These are phyloP conservation scores for Opeltia flavorubescens DNA, from an alignment of 495 filamentous ascomycete species.

Conservation along the genomic window DNA sequence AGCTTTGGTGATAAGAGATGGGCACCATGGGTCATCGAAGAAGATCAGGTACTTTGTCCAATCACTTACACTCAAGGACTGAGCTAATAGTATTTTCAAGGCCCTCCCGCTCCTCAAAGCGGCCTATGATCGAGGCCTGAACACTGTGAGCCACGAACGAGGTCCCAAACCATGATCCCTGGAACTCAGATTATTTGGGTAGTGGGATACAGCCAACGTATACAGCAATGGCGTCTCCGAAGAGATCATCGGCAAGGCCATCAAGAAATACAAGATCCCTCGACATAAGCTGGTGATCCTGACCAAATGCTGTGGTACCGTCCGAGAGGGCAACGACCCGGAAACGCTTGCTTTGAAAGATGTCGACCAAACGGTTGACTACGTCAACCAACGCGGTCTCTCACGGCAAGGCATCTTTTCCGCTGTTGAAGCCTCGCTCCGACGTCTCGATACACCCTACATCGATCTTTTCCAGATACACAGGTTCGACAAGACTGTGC, in stretches of 20 bases:
- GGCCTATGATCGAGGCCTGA: constrained; percentile 32
- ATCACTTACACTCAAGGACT: constrained; percentile 1
- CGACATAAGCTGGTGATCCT: constrained; percentile 30
- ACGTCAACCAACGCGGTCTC: constrained; percentile 32
- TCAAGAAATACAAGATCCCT: constrained; percentile 30
- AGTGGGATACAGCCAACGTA: constrained; percentile 26
- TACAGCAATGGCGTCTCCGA: constrained; percentile 31
- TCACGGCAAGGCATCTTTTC: constrained; percentile 55
- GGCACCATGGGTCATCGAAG: constrained; percentile 29
- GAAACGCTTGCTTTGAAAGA: constrained; percentile 17
- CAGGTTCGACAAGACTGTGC: constrained; percentile 37
- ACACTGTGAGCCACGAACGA: constrained; percentile 10
- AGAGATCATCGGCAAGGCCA: constrained; percentile 30
- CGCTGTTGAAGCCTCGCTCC: constrained; percentile 50
- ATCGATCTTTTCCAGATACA: constrained; percentile 67
- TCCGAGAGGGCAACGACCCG: constrained; percentile 21
- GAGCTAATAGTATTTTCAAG: neutral
- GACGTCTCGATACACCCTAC: constrained; percentile 47
- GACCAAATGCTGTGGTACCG: constrained; percentile 29
- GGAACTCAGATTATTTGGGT: too few species aligned
- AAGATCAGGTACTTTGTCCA: constrained; percentile 21
- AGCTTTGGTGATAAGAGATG: constrained; percentile 27
- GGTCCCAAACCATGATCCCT: too few species aligned
- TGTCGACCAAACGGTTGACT: constrained; percentile 26
- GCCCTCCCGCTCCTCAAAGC: constrained; percentile 24